Percentiles rank a stretch among this genome's conserved stretches.
These are phyloP conservation scores for Sphaceloma murrayae DNA, from an alignment of 2,329 filamentous ascomycete genomes.

Conservation along the genomic window DNA sequence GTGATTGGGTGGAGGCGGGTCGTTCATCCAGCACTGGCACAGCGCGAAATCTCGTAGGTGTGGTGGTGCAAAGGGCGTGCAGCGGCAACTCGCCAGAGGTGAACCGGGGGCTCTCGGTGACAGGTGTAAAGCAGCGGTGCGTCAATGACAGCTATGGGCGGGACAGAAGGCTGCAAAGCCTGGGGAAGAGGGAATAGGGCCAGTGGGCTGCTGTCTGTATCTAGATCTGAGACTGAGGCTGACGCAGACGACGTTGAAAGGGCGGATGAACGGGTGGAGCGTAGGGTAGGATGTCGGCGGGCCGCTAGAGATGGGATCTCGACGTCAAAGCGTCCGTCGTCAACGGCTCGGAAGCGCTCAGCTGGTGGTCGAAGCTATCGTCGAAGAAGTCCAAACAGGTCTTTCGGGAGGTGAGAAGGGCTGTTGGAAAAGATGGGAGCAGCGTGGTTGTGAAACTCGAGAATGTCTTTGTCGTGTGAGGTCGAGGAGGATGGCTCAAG, in stretches of 20 bases:
- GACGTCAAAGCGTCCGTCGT: constrained; percentile 6
- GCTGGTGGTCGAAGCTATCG: neutral
- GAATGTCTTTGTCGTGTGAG: neutral
- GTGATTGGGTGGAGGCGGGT: too few relatives aligned
- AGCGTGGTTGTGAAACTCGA: neutral
- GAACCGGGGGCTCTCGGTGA: too few relatives aligned
- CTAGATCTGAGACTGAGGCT: constrained; percentile 12
- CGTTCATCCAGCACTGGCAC: too few relatives aligned
- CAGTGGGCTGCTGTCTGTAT: neutral
- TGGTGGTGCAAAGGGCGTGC: neutral
- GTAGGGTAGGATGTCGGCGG: neutral
- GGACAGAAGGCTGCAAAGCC: neutral
- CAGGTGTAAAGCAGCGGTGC: too few relatives aligned
- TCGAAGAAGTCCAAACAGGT: neutral
- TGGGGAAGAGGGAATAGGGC: neutral
- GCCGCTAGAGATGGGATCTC: neutral
- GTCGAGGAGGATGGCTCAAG: too few relatives aligned
- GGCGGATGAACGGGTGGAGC: neutral
- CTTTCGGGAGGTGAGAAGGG: neutral
- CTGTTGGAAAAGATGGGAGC: neutral
- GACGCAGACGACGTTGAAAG: neutral
- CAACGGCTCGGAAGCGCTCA: neutral
- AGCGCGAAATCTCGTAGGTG: constrained; percentile 2
- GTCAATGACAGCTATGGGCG: constrained; percentile 11
- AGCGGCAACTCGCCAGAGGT: constrained; percentile 9